Conservation (phyloP, 495 filamentous ascomycete species). For the Thozetella sp. region DNA sequence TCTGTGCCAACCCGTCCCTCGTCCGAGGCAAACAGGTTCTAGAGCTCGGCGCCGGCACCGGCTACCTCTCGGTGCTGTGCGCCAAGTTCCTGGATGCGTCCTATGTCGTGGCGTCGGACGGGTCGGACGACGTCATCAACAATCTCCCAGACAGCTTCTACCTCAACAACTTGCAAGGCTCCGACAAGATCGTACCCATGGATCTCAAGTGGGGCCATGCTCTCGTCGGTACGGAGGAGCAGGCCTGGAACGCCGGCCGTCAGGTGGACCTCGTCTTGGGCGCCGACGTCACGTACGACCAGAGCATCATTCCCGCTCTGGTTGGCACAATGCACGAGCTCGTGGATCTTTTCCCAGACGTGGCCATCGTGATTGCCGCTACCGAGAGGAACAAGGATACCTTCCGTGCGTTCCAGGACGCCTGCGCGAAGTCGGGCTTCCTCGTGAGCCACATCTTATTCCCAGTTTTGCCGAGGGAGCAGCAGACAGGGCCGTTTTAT, state of each 20-base stretch:
- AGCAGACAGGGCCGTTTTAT: conserved; percentile 53
- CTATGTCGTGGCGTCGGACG: conserved; percentile 76
- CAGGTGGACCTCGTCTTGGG: conserved; percentile 48
- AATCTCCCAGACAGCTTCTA: conserved; percentile 67
- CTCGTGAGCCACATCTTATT: conserved; percentile 32
- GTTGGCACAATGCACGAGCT: conserved; percentile 47
- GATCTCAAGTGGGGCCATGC: conserved; percentile 65
- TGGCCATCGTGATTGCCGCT: conserved; percentile 43
- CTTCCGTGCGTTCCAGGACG: conserved; percentile 39
- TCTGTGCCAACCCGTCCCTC: conserved; percentile 38
- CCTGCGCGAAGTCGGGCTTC: conserved; percentile 31
- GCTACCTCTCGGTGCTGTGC: conserved; percentile 80
- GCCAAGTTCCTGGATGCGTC: conserved; percentile 69
- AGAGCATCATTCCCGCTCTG: conserved; percentile 39
- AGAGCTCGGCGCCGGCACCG: conserved; percentile 90
- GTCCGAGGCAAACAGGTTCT: conserved; percentile 65
- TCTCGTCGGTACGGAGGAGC: conserved; percentile 43
- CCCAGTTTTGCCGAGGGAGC: conserved; percentile 23
- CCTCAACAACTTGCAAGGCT: conserved; percentile 62
- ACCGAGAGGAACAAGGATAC: conserved; percentile 49
- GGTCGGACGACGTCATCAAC: conserved; percentile 72
- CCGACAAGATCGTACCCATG: conserved; percentile 38
- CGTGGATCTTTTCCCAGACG: conserved; percentile 28
- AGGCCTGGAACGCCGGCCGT: conserved; percentile 40
- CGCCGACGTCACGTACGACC: conserved; percentile 55